Evolutionary conservation across 1,284 basidiomycete species (phyloP).

Genomic region (Marasmius tenuissimus): DNA sequence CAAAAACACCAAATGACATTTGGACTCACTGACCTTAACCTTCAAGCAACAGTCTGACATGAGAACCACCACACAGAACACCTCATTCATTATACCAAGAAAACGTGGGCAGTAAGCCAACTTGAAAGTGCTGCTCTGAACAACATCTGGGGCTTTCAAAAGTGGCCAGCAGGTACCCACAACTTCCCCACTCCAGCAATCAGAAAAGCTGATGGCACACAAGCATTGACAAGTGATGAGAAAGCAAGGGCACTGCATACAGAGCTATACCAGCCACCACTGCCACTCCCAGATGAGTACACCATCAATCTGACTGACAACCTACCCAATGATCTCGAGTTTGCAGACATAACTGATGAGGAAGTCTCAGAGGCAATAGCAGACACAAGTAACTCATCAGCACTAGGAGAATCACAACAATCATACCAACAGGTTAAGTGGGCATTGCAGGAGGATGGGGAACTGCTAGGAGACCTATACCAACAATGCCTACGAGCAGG

Average conservation of each 20-base stretch:
- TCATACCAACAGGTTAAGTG: conserved; percentile 16
- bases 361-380: conserved; percentile 16
- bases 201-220: not conserved
- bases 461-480: not conserved
- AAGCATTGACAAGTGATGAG: conserved; percentile 16
- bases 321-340: conserved; percentile 9
- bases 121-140: conserved; percentile 14
- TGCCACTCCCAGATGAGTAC: conserved; percentile 8
- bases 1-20: not conserved
- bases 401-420: conserved; percentile 17
- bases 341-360: conserved; percentile 11
- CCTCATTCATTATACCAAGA: conserved; percentile 10
- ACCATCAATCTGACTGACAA: conserved; percentile 13
- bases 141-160: conserved; percentile 16
- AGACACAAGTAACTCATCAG: conserved; percentile 11
- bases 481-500: conserved; percentile 14
- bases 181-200: conserved; percentile 20
- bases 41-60: not conserved
- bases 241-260: conserved; percentile 24
- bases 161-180: conserved; percentile 15
- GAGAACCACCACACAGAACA: conserved; percentile 9
- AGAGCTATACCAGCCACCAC: conserved; percentile 23
- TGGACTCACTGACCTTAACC: too few species aligned
- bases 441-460: conserved; percentile 15
- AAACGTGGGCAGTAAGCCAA: conserved; percentile 13